These are phyloP conservation scores for Leucocoprinus birnbaumii DNA, from an alignment of 768 basidiomycete genomes.

Conservation along the genomic window DNA sequence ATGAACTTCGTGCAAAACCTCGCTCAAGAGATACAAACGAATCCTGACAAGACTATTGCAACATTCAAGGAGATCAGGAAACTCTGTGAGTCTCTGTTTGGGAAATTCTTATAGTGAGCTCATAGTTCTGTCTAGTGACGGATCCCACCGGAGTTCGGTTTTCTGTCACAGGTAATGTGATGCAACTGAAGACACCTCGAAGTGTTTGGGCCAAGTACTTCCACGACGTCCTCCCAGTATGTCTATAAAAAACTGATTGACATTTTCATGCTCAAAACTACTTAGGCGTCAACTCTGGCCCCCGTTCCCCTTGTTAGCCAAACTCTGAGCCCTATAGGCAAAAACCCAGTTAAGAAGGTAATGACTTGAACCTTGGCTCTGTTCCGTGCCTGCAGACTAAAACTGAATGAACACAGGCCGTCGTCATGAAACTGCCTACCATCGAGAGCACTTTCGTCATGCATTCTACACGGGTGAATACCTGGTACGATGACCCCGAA, in stretches of 20 bases:
- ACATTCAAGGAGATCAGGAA: constrained; percentile 75
- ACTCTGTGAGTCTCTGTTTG: constrained; percentile 42
- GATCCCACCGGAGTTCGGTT: constrained; percentile 83
- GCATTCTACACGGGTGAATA: constrained; percentile 75
- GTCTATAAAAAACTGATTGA: constrained; percentile 13
- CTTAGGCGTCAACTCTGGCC: constrained; percentile 49
- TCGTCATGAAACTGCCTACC: constrained; percentile 86
- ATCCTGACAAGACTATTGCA: constrained; percentile 67
- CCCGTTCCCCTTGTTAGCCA: constrained; percentile 66
- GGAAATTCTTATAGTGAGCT: background rate
- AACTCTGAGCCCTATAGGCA: constrained; percentile 75
- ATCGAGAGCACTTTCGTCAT: constrained; percentile 91
- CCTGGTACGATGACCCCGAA: constrained; percentile 79
- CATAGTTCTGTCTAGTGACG: constrained; percentile 53
- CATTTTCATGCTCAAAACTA: constrained; percentile 6
- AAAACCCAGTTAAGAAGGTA: constrained; percentile 70
- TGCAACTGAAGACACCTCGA: constrained; percentile 66
- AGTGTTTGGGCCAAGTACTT: constrained; percentile 77
- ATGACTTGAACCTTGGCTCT: constrained; percentile 8
- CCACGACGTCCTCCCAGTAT: constrained; percentile 51
- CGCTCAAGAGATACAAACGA: constrained; percentile 64
- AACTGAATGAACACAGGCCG: too few relatives aligned
- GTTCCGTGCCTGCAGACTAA: too few relatives aligned
- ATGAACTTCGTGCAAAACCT: constrained; percentile 79
- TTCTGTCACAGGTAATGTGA: constrained; percentile 85